phyloP scores from a whole-genome alignment of 495 filamentous ascomycete genomes.

The Neurospora sp. region DNA sequence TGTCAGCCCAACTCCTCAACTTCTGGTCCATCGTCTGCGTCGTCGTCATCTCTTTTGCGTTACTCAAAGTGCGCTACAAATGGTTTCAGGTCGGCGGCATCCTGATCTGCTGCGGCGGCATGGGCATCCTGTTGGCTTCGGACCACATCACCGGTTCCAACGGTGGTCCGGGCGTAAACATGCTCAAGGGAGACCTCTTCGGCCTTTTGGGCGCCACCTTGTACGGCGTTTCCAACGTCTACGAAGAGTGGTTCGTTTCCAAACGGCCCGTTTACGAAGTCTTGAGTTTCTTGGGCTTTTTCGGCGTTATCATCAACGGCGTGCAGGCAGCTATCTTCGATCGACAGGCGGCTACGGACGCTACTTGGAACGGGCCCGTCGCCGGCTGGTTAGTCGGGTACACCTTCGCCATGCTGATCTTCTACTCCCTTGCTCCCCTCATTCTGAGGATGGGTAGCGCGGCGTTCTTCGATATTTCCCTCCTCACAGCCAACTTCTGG shows the following conservation, averaged over 20 bases:
- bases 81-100: slow-evolving; percentile 75
- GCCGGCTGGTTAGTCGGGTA: slow-evolving; percentile 79
- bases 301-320: slow-evolving; percentile 85
- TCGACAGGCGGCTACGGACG: slow-evolving; percentile 54
- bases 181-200: slow-evolving; percentile 88
- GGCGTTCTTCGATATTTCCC: slow-evolving; percentile 92
- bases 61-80: slow-evolving; percentile 84
- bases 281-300: slow-evolving; percentile 80
- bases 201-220: slow-evolving; percentile 78
- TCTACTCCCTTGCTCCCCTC: slow-evolving; percentile 81
- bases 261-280: slow-evolving; percentile 88
- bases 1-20: slow-evolving; percentile 90
- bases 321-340: slow-evolving; percentile 87
- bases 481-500: slow-evolving; percentile 97
- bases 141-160: slow-evolving; percentile 72
- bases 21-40: slow-evolving; percentile 98
- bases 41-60: slow-evolving; percentile 68
- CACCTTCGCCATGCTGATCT: slow-evolving; percentile 68
- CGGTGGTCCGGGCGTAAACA: slow-evolving; percentile 50
- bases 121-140: slow-evolving; percentile 77
- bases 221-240: slow-evolving; percentile 84
- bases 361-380: slow-evolving; percentile 57
- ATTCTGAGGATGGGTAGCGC: slow-evolving; percentile 80
- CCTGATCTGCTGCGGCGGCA: slow-evolving; percentile 81
- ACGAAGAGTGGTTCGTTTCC: slow-evolving; percentile 86